phyloP scores from a whole-genome alignment of 2,329 filamentous ascomycete genomes.

The Cladosporium sp. region DNA sequence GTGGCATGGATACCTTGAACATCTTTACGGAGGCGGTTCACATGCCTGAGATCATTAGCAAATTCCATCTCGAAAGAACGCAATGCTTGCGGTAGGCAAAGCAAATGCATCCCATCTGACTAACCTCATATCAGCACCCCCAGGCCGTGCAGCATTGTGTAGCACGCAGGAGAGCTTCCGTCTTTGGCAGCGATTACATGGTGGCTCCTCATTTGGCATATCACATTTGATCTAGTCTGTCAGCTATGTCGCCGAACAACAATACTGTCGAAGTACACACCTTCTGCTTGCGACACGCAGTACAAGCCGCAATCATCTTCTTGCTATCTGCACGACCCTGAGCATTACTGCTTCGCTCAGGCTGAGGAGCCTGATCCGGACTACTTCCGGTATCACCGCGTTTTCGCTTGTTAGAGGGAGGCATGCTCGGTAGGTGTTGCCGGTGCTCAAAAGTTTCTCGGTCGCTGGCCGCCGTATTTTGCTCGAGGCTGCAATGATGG shows the following conservation, averaged over 20 bases:
- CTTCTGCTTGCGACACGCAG: conserved; percentile 51
- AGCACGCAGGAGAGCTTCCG: conserved; percentile 47
- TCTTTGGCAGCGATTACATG: conserved; percentile 47
- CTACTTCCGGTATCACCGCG: neutral
- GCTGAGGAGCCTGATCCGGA: neutral
- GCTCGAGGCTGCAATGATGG: too few species aligned
- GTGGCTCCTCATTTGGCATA: conserved; percentile 45
- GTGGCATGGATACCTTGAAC: conserved; percentile 31
- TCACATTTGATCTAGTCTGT: conserved; percentile 43
- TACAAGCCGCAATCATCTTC: conserved; percentile 37
- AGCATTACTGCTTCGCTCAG: neutral
- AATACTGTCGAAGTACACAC: neutral
- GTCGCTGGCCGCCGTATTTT: too few species aligned
- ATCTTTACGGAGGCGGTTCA: conserved; percentile 17
- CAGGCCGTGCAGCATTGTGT: conserved; percentile 49
- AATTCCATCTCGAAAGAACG: too few species aligned
- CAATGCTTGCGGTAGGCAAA: neutral
- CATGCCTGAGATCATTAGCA: conserved; percentile 24
- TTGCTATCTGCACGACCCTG: conserved; percentile 10
- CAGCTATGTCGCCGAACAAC: too few species aligned
- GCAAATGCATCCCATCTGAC: neutral
- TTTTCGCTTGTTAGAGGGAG: neutral
- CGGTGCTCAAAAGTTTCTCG: too few species aligned
- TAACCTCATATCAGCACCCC: conserved; percentile 34
- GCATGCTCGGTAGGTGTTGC: neutral